These are phyloP conservation scores for Solanum ahanhuiri DNA, from an alignment of 257 asterid genomes.

Conservation along the genomic window DNA sequence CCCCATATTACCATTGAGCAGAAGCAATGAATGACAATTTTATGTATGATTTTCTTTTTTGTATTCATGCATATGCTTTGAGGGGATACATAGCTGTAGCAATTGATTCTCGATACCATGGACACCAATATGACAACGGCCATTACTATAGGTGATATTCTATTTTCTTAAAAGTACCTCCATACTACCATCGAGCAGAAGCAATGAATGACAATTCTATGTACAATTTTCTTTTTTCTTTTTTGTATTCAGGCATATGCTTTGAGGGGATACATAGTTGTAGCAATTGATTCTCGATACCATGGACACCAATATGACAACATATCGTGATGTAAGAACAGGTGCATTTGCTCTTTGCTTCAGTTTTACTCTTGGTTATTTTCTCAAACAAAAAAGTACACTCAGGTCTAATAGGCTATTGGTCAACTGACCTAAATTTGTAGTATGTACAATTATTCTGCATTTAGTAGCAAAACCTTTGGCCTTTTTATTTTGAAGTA, in stretches of 20 bases:
- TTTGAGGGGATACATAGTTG: constrained; percentile 68
- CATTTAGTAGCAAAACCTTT: neutral
- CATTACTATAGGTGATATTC: too few relatives aligned
- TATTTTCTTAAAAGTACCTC: too few relatives aligned
- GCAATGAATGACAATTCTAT: too few relatives aligned
- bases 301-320: constrained; percentile 67
- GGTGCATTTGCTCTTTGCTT: neutral
- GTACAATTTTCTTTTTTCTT: neutral
- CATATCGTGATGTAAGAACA: constrained; percentile 63
- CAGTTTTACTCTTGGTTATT: neutral
- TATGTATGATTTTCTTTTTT: neutral
- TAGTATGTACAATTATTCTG: neutral
- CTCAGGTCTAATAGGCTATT: neutral
- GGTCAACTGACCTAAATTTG: neutral
- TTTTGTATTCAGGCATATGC: constrained; percentile 67
- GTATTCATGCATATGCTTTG: constrained; percentile 81
- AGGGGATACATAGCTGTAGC: constrained; percentile 78
- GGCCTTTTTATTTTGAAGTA: neutral
- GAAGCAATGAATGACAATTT: too few relatives aligned
- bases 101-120: constrained; percentile 92
- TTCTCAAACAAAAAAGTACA: neutral
- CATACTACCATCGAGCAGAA: too few relatives aligned
- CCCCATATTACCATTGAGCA: too few relatives aligned
- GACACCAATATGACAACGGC: constrained; percentile 33
- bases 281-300: constrained; percentile 92